Percentiles rank a stretch among this genome's conserved stretches.
phyloP scores from a whole-genome alignment of 768 basidiomycete species.

The Pisolithus albus region DNA sequence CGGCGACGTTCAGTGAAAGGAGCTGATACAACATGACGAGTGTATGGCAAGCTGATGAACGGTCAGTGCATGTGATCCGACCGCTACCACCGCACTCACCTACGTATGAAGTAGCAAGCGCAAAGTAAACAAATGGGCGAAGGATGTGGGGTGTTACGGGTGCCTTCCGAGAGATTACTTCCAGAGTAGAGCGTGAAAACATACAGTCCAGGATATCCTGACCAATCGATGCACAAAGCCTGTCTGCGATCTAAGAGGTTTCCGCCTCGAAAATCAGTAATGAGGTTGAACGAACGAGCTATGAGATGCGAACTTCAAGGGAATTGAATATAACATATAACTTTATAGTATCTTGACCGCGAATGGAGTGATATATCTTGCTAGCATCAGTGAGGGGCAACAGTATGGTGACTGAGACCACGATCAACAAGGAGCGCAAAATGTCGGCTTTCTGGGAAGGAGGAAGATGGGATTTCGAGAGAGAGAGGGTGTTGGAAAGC shows the following conservation, averaged over 20 bases:
- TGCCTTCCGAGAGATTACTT: constrained; percentile 56
- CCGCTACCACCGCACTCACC: constrained; percentile 41
- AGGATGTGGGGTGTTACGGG: constrained; percentile 60
- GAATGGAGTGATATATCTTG: constrained; percentile 96
- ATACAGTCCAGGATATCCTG: constrained; percentile 96
- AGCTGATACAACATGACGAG: constrained; percentile 96
- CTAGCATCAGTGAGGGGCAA: constrained; percentile 87
- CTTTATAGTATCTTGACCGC: constrained; percentile 98
- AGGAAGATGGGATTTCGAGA: constrained; percentile 53
- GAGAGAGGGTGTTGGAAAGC: constrained; percentile 41
- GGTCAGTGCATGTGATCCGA: not conserved
- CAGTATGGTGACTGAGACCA: constrained; percentile 66
- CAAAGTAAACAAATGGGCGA: constrained; percentile 78
- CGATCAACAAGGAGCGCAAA: constrained; percentile 69
- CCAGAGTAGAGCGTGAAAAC: constrained; percentile 88
- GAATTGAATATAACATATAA: constrained; percentile 99
- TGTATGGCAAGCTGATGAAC: constrained; percentile 65
- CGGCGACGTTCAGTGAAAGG: constrained; percentile 90
- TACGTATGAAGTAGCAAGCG: constrained; percentile 74
- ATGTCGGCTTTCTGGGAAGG: constrained; percentile 92
- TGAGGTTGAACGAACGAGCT: not conserved
- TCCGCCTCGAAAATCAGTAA: not conserved
- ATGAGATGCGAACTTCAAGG: constrained; percentile 66
- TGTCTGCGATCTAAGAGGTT: constrained; percentile 74
- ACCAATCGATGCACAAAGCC: constrained; percentile 91